phyloP scores from a whole-genome alignment of 176 grass and related monocot genomes.

The Themeda triandra region DNA sequence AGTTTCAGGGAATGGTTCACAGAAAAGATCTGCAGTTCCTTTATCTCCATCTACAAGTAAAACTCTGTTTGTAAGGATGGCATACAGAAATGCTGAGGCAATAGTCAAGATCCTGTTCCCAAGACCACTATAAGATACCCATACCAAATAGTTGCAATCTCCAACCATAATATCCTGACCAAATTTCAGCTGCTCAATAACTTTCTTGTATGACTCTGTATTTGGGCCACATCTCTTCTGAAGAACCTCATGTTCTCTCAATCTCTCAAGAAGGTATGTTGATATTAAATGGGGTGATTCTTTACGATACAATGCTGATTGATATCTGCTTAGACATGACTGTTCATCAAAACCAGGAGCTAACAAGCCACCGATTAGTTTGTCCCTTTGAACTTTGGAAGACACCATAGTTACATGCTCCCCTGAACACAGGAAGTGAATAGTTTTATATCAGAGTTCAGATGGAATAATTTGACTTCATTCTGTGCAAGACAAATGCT shows the following conservation, averaged over 20 bases:
- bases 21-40: constrained; percentile 50
- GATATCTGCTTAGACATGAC: constrained; percentile 58
- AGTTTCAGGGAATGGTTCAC: constrained; percentile 69
- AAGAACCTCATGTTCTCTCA: constrained; percentile 62
- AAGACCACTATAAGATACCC: constrained; percentile 63
- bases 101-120: constrained; percentile 62
- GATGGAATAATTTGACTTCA: not conserved
- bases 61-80: constrained; percentile 63
- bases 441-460: not conserved
- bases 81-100: constrained; percentile 61
- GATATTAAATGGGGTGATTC: constrained; percentile 40
- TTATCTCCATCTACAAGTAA: constrained; percentile 47
- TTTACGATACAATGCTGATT: constrained; percentile 55
- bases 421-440: not conserved
- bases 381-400: constrained; percentile 30
- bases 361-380: constrained; percentile 49
- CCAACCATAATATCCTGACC: constrained; percentile 18
- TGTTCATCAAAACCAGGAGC: constrained; percentile 56
- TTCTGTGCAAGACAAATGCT: not conserved
- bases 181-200: constrained; percentile 47
- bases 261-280: constrained; percentile 51
- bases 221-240: constrained; percentile 65
- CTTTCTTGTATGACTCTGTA: constrained; percentile 50
- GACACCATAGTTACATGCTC: constrained; percentile 6
- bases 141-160: constrained; percentile 64